Evolutionary conservation across 1,284 basidiomycete species (phyloP).

Genomic region (Malassezia yamatoensis): DNA sequence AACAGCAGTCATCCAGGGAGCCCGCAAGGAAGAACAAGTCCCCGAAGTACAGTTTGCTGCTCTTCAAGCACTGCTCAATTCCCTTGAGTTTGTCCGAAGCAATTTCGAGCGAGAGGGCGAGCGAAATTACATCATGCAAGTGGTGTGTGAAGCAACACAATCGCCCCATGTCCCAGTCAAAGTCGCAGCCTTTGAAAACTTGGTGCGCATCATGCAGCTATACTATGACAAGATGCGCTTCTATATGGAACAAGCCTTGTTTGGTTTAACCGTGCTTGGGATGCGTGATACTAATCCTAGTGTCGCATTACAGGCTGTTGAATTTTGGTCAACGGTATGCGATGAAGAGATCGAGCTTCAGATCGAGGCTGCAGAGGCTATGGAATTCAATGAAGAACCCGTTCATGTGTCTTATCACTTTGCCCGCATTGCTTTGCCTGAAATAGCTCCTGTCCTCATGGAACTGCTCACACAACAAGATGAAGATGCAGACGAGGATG

Average conservation of each 20-base stretch:
- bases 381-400: constrained; percentile 80
- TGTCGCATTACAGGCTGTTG: constrained; percentile 90
- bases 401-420: constrained; percentile 80
- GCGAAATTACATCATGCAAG: constrained; percentile 99
- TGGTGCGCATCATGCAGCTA: constrained; percentile 91
- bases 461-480: constrained; percentile 82
- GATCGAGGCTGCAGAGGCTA: constrained; percentile 86
- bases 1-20: constrained; percentile 95
- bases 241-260: constrained; percentile 98
- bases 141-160: constrained; percentile 97
- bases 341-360: constrained; percentile 91
- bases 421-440: constrained; percentile 82
- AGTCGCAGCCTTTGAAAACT: constrained; percentile 64
- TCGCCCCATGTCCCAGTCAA: constrained; percentile 61
- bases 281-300: constrained; percentile 89
- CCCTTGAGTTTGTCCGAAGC: constrained; percentile 89
- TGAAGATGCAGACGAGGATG: constrained; percentile 94
- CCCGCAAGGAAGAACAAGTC: constrained; percentile 81
- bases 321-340: constrained; percentile 99
- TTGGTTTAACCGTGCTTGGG: constrained; percentile 93
- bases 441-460: constrained; percentile 86
- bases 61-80: constrained; percentile 84
- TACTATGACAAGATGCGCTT: constrained; percentile 99
- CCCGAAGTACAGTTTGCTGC: constrained; percentile 88
- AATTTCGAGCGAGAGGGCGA: constrained; percentile 85